Evolutionary conservation across 73 alveolate genomes (phyloP).

Genomic region (Uronychia setigera): DNA sequence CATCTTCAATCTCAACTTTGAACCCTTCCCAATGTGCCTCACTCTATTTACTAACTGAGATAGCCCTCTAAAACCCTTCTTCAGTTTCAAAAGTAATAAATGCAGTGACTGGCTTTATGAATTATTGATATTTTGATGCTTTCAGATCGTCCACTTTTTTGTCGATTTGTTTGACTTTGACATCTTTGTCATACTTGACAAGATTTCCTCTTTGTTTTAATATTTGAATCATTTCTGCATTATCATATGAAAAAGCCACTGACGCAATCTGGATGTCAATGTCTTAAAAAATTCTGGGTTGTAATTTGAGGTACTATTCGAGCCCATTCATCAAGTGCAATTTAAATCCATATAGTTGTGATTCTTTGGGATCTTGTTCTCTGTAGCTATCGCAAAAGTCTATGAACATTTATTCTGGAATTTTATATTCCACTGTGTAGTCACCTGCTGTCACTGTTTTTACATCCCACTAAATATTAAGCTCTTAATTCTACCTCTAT

Average conservation of each 20-base stretch:
- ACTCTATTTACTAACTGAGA: neutral
- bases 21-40: neutral
- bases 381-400: conserved; percentile 10
- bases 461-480: conserved; percentile 64
- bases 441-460: conserved; percentile 61
- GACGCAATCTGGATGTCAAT: neutral
- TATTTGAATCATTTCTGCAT: conserved; percentile 22
- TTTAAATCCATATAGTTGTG: conserved; percentile 17
- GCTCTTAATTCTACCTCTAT: too few species aligned
- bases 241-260: conserved; percentile 29
- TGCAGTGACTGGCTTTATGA: conserved; percentile 41
- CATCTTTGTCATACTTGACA: neutral
- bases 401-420: neutral
- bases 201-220: conserved; percentile 30
- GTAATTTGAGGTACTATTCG: conserved; percentile 6
- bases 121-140: neutral
- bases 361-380: neutral
- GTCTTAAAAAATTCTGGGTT: neutral
- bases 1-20: conserved; percentile 25
- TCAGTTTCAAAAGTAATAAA: conserved; percentile 50
- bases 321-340: conserved; percentile 11
- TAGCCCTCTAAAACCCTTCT: conserved; percentile 42
- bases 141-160: neutral
- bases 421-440: conserved; percentile 38
- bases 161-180: conserved; percentile 11